These are phyloP conservation scores for Hordeum marinum DNA, from an alignment of 176 grass and related monocot species.

Conservation along the genomic window DNA sequence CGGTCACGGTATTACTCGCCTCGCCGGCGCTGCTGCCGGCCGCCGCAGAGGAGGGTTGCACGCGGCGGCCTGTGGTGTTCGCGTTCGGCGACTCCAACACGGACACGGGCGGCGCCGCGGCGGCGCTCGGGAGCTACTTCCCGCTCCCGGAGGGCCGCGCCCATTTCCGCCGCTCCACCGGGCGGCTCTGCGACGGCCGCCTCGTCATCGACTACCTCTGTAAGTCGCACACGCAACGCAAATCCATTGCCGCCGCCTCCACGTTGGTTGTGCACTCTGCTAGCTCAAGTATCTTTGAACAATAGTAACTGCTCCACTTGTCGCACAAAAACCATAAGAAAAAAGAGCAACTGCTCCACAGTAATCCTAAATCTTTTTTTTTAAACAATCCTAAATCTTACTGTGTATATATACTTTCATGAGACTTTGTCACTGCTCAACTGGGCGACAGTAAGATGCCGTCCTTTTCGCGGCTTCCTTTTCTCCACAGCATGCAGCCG, in stretches of 20 bases:
- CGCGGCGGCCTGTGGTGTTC: constrained; percentile 48
- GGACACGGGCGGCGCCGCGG: constrained; percentile 66
- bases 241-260: too few species aligned
- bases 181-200: constrained; percentile 54
- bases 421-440: background rate
- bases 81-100: constrained; percentile 94
- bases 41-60: background rate
- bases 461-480: background rate
- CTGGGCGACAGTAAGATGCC: background rate
- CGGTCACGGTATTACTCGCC: background rate
- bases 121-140: constrained; percentile 37
- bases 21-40: background rate
- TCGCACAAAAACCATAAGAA: too few species aligned
- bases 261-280: too few species aligned
- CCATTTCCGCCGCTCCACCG: constrained; percentile 58
- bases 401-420: background rate
- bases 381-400: too few species aligned
- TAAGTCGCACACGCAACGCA: background rate
- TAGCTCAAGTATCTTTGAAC: too few species aligned
- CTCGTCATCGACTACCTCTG: constrained; percentile 57
- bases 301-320: too few species aligned
- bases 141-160: constrained; percentile 48
- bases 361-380: too few species aligned
- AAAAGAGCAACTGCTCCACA: too few species aligned
- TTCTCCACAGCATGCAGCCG: background rate